These are phyloP conservation scores for Phascolomyces articulosus DNA, from an alignment of 371 early-diverging fungal species.

Conservation along the genomic window DNA sequence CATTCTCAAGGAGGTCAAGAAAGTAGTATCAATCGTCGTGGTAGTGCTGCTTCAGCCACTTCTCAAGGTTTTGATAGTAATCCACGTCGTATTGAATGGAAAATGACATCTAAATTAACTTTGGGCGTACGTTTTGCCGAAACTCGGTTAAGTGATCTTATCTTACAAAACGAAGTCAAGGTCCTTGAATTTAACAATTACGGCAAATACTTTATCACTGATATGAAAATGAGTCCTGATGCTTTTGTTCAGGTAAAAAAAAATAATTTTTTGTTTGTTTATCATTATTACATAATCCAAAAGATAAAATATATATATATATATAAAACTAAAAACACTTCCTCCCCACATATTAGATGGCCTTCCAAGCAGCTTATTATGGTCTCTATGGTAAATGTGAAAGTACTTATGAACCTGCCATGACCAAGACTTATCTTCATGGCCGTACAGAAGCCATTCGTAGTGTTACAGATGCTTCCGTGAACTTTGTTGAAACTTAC, in stretches of 20 bases:
- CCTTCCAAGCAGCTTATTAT: slow-evolving; percentile 92
- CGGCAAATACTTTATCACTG: slow-evolving; percentile 76
- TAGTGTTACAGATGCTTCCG: slow-evolving; percentile 71
- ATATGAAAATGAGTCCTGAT: slow-evolving; percentile 75
- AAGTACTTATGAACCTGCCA: slow-evolving; percentile 88
- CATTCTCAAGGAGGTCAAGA: slow-evolving; percentile 29
- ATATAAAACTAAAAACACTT: background rate
- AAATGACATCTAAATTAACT: slow-evolving; percentile 43
- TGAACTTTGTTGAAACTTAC: slow-evolving; percentile 78
- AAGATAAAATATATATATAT: too few relatives aligned
- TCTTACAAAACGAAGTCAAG: slow-evolving; percentile 65
- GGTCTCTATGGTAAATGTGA: slow-evolving; percentile 75
- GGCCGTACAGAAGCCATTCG: slow-evolving; percentile 93
- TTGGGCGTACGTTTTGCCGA: slow-evolving; percentile 60
- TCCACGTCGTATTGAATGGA: slow-evolving; percentile 61
- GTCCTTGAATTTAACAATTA: slow-evolving; percentile 67
- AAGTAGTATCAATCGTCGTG: slow-evolving; percentile 17
- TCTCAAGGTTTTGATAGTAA: slow-evolving; percentile 39
- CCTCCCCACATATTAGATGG: slow-evolving; percentile 65
- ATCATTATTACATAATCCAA: background rate
- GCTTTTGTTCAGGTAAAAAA: slow-evolving; percentile 68
- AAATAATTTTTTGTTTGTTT: background rate
- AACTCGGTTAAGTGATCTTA: slow-evolving; percentile 55
- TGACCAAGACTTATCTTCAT: slow-evolving; percentile 80
- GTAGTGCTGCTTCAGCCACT: slow-evolving; percentile 26